Evolutionary conservation across 2,329 filamentous ascomycete species (phyloP).

Genomic region (Passalora sequoiae): DNA sequence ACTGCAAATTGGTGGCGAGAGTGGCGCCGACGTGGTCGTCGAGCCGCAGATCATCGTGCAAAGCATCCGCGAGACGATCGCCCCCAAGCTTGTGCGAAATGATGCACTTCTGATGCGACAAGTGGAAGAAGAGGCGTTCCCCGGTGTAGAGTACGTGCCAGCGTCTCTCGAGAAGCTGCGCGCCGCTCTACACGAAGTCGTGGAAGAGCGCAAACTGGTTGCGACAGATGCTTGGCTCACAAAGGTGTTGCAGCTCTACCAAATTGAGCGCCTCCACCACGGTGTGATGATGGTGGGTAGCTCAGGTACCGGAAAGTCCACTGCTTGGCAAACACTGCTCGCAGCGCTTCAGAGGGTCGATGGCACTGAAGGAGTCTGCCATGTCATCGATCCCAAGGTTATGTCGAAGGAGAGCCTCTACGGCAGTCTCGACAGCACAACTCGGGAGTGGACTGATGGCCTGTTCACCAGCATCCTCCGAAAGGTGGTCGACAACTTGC

Average conservation of each 20-base stretch:
- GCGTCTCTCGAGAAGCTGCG: conserved; percentile 77
- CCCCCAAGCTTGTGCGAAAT: conserved; percentile 87
- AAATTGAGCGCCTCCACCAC: conserved; percentile 96
- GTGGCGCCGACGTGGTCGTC: conserved; percentile 59
- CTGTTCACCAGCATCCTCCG: conserved; percentile 95
- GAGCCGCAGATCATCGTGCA: conserved; percentile 98
- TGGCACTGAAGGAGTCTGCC: conserved; percentile 85
- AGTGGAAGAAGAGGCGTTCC: conserved; percentile 83
- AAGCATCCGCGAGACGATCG: conserved; percentile 96
- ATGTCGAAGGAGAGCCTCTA: conserved; percentile 99
- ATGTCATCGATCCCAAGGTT: conserved; percentile 98
- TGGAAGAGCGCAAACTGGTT: conserved; percentile 77
- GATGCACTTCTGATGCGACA: conserved; percentile 84
- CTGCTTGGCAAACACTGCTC: conserved; percentile 86
- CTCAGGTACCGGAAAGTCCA: conserved; percentile 95
- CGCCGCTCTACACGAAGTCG: conserved; percentile 73
- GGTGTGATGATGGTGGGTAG: conserved; percentile 99
- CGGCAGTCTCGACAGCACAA: conserved; percentile 91
- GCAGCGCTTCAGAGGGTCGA: conserved; percentile 89
- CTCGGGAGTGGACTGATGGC: conserved; percentile 97
- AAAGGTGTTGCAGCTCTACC: conserved; percentile 92
- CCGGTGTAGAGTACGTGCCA: conserved; percentile 85
- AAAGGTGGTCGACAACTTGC: conserved; percentile 97
- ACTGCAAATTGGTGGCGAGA: conserved; percentile 54
- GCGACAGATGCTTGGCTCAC: conserved; percentile 95